Evolutionary conservation across 2,329 filamentous ascomycete genomes (phyloP), one percentile per base, ranked within the genome.

Genomic region (Beauveria sp.): DNA sequence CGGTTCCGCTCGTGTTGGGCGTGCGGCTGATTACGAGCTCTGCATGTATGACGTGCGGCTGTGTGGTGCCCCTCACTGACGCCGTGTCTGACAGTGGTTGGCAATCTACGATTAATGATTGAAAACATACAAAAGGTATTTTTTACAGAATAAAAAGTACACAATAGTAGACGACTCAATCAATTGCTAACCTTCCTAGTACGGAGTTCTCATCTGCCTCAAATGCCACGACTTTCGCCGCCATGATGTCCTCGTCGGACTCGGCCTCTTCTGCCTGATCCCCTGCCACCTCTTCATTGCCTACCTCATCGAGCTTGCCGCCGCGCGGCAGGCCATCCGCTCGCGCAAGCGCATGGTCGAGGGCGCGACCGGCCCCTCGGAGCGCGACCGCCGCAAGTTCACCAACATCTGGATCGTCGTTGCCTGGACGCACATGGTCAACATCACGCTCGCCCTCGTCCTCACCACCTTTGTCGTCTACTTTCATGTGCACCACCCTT

Each of bases 81-180:
- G 61, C 69, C 60, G 68, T 67, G 62, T 62, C 20, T 56, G 49
- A 45, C 64, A 92, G 91, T 98, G 70, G 91, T 93, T 55, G 95
- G 93, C 69, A 99, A 99, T 72, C 76, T 99, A 57, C 88, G 95
- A 66, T 81, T 99, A 69, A 91, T 98, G 78, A 92, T 99, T 71
- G 95, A 98, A 76, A 99, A 99, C 72, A 91, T 93, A 67, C 90
- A 93, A 79, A 97, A 97, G 83, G 90, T 91, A 72, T 64, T 64
- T 66, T 66, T 22, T 20, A 10, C 7, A 8, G 22, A 24, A 42
- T 4, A 43, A 18, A 45, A 20, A 43, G 4, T 20, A 16, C 34
- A 12, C 10, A 14, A 5, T 38, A 38, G 34, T 38, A 5, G 4
- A 24, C 20, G 22, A 34, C 34, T 2, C 42, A 22, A n/a, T 42